These are phyloP conservation scores for Tetracladium setigerum DNA, from an alignment of 495 filamentous ascomycete species.

Conservation along the genomic window DNA sequence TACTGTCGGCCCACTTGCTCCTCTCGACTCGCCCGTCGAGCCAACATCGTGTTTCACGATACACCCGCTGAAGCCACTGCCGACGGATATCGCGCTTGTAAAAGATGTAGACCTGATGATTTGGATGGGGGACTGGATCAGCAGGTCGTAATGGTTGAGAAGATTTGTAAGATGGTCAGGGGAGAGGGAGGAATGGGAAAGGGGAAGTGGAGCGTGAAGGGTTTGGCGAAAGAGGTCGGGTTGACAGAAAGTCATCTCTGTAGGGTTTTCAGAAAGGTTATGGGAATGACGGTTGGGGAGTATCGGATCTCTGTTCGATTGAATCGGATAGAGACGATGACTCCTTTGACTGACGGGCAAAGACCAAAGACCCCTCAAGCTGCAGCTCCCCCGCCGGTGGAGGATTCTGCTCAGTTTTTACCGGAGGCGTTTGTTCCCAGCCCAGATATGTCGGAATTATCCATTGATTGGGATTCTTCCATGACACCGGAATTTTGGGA, in stretches of 20 bases:
- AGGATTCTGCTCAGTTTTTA: too few species aligned
- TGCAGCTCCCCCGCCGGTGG: too few species aligned
- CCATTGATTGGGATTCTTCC: too few species aligned
- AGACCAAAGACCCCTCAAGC: too few species aligned
- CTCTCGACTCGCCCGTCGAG: constrained; percentile 51
- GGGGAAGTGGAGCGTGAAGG: constrained; percentile 35
- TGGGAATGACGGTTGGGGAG: constrained; percentile 53
- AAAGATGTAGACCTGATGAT: constrained; percentile 48
- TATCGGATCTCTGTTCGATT: constrained; percentile 24
- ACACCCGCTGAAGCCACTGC: constrained; percentile 44
- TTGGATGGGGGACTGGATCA: constrained; percentile 31
- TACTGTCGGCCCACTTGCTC: constrained; percentile 58
- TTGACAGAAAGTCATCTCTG: constrained; percentile 56
- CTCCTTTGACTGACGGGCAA: too few species aligned
- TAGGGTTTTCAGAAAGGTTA: constrained; percentile 52
- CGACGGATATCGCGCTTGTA: constrained; percentile 55
- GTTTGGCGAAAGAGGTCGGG: constrained; percentile 41
- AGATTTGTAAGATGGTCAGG: constrained; percentile 31
- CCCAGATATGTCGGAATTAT: too few species aligned
- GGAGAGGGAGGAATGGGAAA: constrained; percentile 21
- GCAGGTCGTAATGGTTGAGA: constrained; percentile 35
- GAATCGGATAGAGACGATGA: too few species aligned
- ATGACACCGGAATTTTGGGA: too few species aligned
- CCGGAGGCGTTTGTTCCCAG: too few species aligned
- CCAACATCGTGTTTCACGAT: constrained; percentile 53